Evolutionary conservation across 73 alveolate genomes (phyloP).

Genomic region (Paramecium octaurelia): DNA sequence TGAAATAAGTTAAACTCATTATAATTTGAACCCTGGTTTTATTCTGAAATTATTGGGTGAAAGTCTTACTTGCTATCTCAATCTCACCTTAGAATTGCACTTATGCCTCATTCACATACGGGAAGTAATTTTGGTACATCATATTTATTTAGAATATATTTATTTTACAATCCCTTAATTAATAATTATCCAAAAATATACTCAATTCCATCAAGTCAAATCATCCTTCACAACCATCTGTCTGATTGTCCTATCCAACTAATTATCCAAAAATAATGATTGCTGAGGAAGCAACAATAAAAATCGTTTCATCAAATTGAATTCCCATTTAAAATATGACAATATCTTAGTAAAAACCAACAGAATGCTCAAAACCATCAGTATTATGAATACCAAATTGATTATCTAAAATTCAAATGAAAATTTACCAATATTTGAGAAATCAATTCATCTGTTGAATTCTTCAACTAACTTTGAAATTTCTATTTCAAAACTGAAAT

Average conservation of each 20-base stretch:
- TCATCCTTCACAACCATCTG: not conserved
- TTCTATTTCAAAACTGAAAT: not conserved
- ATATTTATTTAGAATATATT: not conserved
- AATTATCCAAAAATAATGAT: not conserved
- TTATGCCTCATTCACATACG: not conserved
- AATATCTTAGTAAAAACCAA: not conserved
- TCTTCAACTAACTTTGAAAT: slow-evolving; percentile 15
- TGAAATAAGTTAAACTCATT: not conserved
- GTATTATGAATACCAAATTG: not conserved
- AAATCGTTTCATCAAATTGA: not conserved
- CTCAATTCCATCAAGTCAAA: not conserved
- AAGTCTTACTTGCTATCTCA: not conserved
- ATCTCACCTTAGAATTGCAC: not conserved
- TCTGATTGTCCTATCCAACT: not conserved
- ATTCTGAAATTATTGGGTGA: not conserved
- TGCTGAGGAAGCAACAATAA: not conserved
- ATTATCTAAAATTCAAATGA: not conserved
- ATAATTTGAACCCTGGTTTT: not conserved
- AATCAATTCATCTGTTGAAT: not conserved
- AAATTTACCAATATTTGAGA: not conserved
- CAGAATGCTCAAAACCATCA: not conserved
- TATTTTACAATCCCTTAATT: not conserved
- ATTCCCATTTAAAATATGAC: slow-evolving; percentile 6
- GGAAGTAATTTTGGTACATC: not conserved
- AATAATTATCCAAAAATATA: not conserved